A percentile compares a stretch with the other conserved stretches of the same genome.
phyloP scores from a whole-genome alignment of 1,284 basidiomycete species.

The Cutaneotrichosporon mucoides region DNA sequence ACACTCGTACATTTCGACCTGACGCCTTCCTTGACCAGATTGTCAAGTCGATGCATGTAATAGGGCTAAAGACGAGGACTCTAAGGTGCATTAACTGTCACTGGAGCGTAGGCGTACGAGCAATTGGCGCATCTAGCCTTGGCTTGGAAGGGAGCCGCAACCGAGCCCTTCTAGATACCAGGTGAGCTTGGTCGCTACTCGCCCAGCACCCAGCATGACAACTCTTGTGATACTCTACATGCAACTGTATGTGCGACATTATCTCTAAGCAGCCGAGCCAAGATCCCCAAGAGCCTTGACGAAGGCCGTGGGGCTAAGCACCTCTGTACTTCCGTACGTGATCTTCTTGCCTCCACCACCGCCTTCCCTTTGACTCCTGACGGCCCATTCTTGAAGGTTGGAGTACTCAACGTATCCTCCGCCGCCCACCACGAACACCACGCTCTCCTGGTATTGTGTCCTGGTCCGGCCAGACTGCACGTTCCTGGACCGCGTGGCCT shows the following conservation, averaged over 20 bases:
- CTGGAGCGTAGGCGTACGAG: too few species aligned
- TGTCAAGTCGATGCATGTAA: too few species aligned
- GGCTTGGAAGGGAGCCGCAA: too few species aligned
- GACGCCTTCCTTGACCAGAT: too few species aligned
- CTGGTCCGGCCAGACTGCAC: slow-evolving; percentile 50
- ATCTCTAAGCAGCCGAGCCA: slow-evolving; percentile 23
- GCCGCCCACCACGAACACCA: slow-evolving; percentile 94
- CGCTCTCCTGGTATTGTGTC: slow-evolving; percentile 72
- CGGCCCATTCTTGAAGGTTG: slow-evolving; percentile 88
- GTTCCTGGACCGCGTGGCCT: slow-evolving; percentile 60
- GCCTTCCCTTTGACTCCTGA: slow-evolving; percentile 53
- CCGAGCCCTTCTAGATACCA: too few species aligned
- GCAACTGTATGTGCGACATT: slow-evolving; percentile 3
- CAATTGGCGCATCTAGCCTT: too few species aligned
- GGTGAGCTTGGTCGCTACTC: too few species aligned
- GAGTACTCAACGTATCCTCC: slow-evolving; percentile 97
- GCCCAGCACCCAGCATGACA: neutral
- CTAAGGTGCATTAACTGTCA: too few species aligned
- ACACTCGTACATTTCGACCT: too few species aligned
- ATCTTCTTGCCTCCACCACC: slow-evolving; percentile 66
- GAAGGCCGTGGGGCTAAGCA: slow-evolving; percentile 83
- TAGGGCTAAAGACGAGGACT: too few species aligned
- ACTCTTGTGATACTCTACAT: slow-evolving; percentile 12
- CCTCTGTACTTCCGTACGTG: slow-evolving; percentile 94
- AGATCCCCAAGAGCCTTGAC: slow-evolving; percentile 52